phyloP scores from a whole-genome alignment of 257 asterid species.

The Galeopsis tetrahit region DNA sequence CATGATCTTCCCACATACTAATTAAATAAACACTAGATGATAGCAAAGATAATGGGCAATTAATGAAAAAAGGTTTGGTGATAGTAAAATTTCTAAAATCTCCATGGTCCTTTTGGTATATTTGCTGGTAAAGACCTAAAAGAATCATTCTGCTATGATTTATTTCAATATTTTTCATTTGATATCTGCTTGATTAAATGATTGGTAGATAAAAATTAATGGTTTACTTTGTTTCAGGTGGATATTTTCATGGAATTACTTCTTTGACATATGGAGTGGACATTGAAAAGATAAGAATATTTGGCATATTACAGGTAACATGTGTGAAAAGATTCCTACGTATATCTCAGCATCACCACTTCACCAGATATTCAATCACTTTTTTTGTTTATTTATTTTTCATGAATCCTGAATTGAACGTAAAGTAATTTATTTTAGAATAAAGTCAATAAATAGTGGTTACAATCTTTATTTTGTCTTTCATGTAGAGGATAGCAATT shows the following conservation, averaged over 20 bases:
- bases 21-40: background rate
- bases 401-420: conserved; percentile 22
- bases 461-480: conserved; percentile 8
- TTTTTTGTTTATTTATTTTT: conserved; percentile 2
- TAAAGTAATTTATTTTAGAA: background rate
- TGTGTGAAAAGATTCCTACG: background rate
- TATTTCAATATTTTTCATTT: background rate
- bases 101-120: conserved; percentile 20
- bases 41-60: background rate
- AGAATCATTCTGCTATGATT: conserved; percentile 1
- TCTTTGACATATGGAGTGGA: conserved; percentile 89
- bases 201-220: conserved; percentile 23
- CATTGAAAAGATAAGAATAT: conserved; percentile 65
- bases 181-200: conserved; percentile 29
- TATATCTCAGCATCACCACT: conserved; percentile 9
- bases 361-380: conserved; percentile 4
- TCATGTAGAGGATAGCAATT: conserved; percentile 78
- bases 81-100: conserved; percentile 9
- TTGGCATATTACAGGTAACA: conserved; percentile 88
- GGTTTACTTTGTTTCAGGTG: conserved; percentile 62
- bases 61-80: background rate
- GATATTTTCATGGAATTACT: conserved; percentile 83
- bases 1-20: background rate
- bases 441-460: background rate
- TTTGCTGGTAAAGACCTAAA: background rate